Percentiles rank a stretch among this genome's conserved stretches.
phyloP scores from a whole-genome alignment of 306 rosid genomes.

The Cucumis cinereus region DNA sequence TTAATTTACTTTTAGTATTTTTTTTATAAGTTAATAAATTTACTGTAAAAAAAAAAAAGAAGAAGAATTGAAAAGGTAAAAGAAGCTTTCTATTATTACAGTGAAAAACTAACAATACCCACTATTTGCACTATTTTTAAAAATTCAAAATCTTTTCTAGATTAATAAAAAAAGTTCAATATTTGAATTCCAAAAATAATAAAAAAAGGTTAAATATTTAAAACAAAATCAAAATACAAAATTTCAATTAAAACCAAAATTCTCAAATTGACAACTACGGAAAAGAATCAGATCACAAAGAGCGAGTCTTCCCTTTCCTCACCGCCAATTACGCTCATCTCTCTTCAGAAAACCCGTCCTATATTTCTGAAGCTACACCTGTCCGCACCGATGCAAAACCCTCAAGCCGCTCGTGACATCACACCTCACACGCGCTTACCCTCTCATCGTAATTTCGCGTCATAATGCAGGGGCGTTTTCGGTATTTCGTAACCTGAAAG shows the following conservation, averaged over 20 bases:
- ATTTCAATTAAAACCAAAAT: neutral
- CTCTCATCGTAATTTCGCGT: neutral
- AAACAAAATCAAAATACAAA: too few species aligned
- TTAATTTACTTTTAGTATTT: too few species aligned
- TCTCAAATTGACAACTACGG: constrained; percentile 15
- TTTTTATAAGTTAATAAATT: too few species aligned
- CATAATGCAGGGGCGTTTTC: neutral
- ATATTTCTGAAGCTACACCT: constrained; percentile 9
- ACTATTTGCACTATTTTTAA: too few species aligned
- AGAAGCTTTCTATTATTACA: too few species aligned
- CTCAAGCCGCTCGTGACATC: neutral
- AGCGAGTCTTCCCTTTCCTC: constrained; percentile 18
- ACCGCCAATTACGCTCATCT: constrained; percentile 26
- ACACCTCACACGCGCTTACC: neutral
- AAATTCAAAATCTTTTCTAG: too few species aligned
- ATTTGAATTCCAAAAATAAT: too few species aligned
- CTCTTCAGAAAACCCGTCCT: neutral
- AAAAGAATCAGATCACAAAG: constrained; percentile 6
- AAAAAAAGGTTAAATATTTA: too few species aligned
- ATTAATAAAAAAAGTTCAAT: too few species aligned
- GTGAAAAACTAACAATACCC: too few species aligned
- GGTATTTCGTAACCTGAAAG: neutral
- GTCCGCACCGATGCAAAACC: neutral
- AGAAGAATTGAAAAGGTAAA: too few species aligned
- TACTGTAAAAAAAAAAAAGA: too few species aligned